phyloP scores from a whole-genome alignment of 2,329 filamentous ascomycete species.

The Aspergillus cejpii region DNA sequence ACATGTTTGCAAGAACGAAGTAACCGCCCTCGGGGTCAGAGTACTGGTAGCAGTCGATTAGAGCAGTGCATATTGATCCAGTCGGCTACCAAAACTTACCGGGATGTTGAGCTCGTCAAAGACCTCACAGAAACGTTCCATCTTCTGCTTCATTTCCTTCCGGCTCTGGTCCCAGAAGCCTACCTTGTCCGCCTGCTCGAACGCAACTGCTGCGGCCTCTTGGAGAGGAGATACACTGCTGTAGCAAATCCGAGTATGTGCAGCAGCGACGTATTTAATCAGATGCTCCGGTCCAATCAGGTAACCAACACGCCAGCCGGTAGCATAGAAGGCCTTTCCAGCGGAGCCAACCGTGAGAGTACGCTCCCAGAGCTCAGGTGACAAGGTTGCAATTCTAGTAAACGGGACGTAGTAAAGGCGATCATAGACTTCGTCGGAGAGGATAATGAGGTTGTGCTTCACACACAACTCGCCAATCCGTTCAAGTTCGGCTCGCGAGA shows the following conservation, averaged over 20 bases:
- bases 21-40: slow-evolving; percentile 94
- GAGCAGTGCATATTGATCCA: background rate
- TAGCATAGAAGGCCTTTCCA: slow-evolving; percentile 97
- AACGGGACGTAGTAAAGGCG: slow-evolving; percentile 92
- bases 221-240: slow-evolving; percentile 88
- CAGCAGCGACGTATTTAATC: slow-evolving; percentile 84
- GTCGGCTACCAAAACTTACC: slow-evolving; percentile 26
- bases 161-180: slow-evolving; percentile 85
- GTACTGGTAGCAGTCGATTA: slow-evolving; percentile 45
- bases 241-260: slow-evolving; percentile 95
- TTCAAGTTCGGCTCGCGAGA: slow-evolving; percentile 73
- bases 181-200: slow-evolving; percentile 77
- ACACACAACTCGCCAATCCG: slow-evolving; percentile 83
- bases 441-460: slow-evolving; percentile 87
- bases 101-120: slow-evolving; percentile 69
- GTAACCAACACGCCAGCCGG: slow-evolving; percentile 95
- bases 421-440: slow-evolving; percentile 92
- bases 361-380: slow-evolving; percentile 77
- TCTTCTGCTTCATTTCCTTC: slow-evolving; percentile 81
- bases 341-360: slow-evolving; percentile 93
- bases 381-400: slow-evolving; percentile 83
- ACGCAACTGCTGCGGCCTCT: slow-evolving; percentile 87
- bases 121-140: slow-evolving; percentile 76
- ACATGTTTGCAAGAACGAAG: slow-evolving; percentile 92
- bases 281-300: slow-evolving; percentile 82